Conservation (phyloP, 495 filamentous ascomycete genomes). For the Ascobolus immersus region DNA sequence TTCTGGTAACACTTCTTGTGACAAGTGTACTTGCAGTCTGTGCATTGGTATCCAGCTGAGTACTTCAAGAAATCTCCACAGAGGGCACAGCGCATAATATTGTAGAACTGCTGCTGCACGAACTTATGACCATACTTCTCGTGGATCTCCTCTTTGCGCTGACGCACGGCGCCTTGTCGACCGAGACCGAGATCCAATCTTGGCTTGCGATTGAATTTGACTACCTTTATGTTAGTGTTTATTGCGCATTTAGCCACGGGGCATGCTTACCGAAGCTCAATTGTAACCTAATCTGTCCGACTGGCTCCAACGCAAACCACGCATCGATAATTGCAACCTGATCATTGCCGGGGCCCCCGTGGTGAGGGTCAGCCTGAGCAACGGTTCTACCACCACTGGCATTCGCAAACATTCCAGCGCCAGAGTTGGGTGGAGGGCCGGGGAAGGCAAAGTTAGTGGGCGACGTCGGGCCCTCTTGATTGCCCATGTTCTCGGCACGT, state of each 20-base stretch:
- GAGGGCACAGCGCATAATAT: slow-evolving; percentile 98
- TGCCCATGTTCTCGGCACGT: slow-evolving; percentile 78
- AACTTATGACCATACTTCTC: slow-evolving; percentile 99
- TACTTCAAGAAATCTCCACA: slow-evolving; percentile 98
- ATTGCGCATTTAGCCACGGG: slow-evolving; percentile 6
- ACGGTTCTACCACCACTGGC: not conserved
- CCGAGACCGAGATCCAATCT: slow-evolving; percentile 70
- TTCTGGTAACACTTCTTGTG: slow-evolving; percentile 88
- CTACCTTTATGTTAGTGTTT: slow-evolving; percentile 21
- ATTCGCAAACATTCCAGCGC: slow-evolving; percentile 15
- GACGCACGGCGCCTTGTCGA: slow-evolving; percentile 85
- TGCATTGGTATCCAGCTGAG: slow-evolving; percentile 93
- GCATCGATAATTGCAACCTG: slow-evolving; percentile 38
- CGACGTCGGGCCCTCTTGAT: slow-evolving; percentile 16
- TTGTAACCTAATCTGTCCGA: slow-evolving; percentile 63
- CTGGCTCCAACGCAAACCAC: slow-evolving; percentile 92
- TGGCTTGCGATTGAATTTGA: slow-evolving; percentile 40
- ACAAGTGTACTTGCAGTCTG: slow-evolving; percentile 98
- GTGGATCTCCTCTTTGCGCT: slow-evolving; percentile 88
- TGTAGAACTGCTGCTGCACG: slow-evolving; percentile 92
- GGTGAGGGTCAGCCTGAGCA: slow-evolving; percentile 19
- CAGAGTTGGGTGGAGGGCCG: slow-evolving; percentile 21
- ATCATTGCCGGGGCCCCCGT: slow-evolving; percentile 22
- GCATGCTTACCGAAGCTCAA: slow-evolving; percentile 54
- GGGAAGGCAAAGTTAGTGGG: too few species aligned